These are phyloP conservation scores for Cunninghamia lanceolata DNA, from an alignment of 75 land plant genomes.

Conservation along the genomic window DNA sequence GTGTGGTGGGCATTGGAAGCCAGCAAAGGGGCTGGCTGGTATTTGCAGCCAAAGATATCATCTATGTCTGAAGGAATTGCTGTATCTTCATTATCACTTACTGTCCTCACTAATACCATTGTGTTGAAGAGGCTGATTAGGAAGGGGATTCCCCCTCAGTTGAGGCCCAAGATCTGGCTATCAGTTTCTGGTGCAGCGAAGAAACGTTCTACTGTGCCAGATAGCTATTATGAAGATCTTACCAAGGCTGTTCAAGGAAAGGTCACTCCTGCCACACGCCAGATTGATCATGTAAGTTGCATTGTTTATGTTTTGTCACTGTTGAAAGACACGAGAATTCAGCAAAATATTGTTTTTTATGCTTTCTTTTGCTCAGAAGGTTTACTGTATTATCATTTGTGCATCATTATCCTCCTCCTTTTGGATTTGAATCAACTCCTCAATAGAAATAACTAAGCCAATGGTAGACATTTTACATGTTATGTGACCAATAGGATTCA, in stretches of 20 bases:
- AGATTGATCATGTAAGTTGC: slow-evolving; percentile 90
- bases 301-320: slow-evolving; percentile 3
- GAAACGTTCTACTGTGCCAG: slow-evolving; percentile 86
- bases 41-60: slow-evolving; percentile 64
- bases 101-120: slow-evolving; percentile 34
- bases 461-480: not conserved
- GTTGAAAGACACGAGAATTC: not conserved
- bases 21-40: slow-evolving; percentile 91
- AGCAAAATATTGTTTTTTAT: not conserved
- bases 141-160: slow-evolving; percentile 83
- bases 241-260: slow-evolving; percentile 62
- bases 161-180: slow-evolving; percentile 89
- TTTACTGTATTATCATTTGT: not conserved
- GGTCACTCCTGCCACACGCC: slow-evolving; percentile 78
- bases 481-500: not conserved
- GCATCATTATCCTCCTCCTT: not conserved
- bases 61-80: slow-evolving; percentile 47
- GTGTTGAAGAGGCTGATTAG: slow-evolving; percentile 82
- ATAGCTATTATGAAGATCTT: slow-evolving; percentile 83
- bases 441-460: not conserved
- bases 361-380: not conserved
- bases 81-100: slow-evolving; percentile 41
- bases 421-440: not conserved
- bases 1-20: slow-evolving; percentile 92
- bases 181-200: slow-evolving; percentile 85